phyloP scores from a whole-genome alignment of 2,329 filamentous ascomycete genomes.

The Aspergillus sp. region DNA sequence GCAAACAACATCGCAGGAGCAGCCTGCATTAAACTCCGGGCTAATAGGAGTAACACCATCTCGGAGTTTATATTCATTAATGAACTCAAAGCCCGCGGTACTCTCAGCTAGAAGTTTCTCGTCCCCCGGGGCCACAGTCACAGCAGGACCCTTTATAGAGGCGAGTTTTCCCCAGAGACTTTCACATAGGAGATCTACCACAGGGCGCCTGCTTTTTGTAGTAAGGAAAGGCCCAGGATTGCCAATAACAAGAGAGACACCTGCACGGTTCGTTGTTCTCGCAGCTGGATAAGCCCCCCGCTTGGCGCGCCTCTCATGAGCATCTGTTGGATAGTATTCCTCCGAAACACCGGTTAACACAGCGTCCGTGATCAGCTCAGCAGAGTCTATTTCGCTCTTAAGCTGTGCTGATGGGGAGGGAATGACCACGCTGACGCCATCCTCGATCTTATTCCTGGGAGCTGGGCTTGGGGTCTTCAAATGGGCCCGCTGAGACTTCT shows the following conservation, averaged over 20 bases:
- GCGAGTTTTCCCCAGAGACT: constrained; percentile 26
- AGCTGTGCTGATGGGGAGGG: constrained; percentile 25
- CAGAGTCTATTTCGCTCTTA: constrained; percentile 15
- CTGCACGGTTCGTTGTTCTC: constrained; percentile 14
- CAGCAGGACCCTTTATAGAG: constrained; percentile 28
- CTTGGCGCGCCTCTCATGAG: constrained; percentile 17
- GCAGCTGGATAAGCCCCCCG: constrained; percentile 21
- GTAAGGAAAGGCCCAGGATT: constrained; percentile 10
- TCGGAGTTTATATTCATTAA: constrained; percentile 36
- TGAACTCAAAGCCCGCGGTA: constrained; percentile 39
- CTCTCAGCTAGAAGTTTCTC: constrained; percentile 23
- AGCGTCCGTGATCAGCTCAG: constrained; percentile 1
- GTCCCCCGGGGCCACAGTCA: constrained; percentile 22
- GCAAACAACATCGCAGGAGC: constrained; percentile 30
- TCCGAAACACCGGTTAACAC: constrained; percentile 20
- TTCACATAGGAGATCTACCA: constrained; percentile 14
- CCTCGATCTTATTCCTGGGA: constrained; percentile 2
- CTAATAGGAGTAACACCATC: constrained; percentile 29
- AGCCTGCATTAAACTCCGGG: constrained; percentile 35
- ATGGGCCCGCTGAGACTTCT: not conserved
- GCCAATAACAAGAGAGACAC: constrained; percentile 11
- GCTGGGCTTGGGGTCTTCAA: constrained; percentile 7
- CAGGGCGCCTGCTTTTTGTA: not conserved
- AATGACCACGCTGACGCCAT: constrained; percentile 22
- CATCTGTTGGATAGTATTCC: constrained; percentile 25